Evolutionary conservation across 73 alveolate genomes (phyloP).

Genomic region (Tetrahymena malaccensis): DNA sequence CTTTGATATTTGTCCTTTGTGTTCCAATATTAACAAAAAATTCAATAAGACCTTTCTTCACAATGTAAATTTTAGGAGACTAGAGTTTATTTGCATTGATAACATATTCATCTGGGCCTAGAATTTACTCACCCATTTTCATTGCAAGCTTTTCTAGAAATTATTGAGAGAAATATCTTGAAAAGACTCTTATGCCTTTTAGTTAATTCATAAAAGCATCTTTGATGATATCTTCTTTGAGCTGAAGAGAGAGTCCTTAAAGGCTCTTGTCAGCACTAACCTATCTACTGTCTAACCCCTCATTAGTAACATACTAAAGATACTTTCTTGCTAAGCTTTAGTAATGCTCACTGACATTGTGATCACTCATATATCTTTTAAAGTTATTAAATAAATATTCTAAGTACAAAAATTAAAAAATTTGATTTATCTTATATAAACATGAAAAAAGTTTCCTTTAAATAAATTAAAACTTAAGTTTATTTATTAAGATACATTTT

Average conservation of each 20-base stretch:
- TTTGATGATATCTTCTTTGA: neutral
- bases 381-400: neutral
- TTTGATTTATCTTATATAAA: no score
- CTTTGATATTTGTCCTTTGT: neutral
- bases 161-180: neutral
- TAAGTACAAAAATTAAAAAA: no score
- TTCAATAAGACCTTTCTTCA: neutral
- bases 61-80: neutral
- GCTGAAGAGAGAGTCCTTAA: neutral
- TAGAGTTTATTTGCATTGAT: neutral
- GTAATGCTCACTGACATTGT: neutral
- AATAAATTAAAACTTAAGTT: no score
- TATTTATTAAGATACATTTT: no score
- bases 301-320: neutral
- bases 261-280: neutral
- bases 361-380: neutral
- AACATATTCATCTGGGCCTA: neutral
- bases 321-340: neutral
- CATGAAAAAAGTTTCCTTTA: no score
- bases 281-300: neutral
- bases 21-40: neutral
- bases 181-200: neutral
- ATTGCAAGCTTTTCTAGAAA: neutral
- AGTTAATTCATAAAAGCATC: neutral
- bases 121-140: neutral